Percentiles rank a stretch among this genome's conserved stretches.
Evolutionary conservation across 108 stramenopile species (phyloP).

Genomic region (Cyclotella choctawhatcheeana): DNA sequence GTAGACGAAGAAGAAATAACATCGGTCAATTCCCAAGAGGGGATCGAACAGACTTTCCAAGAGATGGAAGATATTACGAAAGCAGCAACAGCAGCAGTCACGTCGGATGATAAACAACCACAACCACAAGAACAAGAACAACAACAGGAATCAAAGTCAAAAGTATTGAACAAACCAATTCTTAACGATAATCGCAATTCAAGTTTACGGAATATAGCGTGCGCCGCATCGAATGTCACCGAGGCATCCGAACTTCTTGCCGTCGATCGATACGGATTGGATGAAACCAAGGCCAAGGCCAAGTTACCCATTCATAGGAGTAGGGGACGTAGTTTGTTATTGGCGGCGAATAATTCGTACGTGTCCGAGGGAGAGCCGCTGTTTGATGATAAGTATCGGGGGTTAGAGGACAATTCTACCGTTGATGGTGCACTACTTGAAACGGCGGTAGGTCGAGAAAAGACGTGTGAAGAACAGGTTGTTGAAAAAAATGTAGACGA

Average conservation of each 20-base stretch:
- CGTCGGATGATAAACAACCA: no score
- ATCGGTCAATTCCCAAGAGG: no score
- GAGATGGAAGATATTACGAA: no score
- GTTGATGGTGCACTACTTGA: background rate
- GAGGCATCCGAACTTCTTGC: conserved; percentile 1
- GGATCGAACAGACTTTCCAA: no score
- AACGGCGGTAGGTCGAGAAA: background rate
- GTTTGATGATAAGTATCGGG: conserved; percentile 1
- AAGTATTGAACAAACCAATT: background rate
- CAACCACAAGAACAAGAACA: no score
- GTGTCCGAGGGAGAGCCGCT: background rate
- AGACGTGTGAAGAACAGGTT: background rate
- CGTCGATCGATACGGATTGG: conserved; percentile 13
- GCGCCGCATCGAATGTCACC: conserved; percentile 13
- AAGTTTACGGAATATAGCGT: conserved; percentile 11
- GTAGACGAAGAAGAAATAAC: no score
- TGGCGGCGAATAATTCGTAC: background rate
- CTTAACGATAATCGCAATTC: background rate
- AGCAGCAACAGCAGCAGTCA: no score
- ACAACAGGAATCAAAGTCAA: no score
- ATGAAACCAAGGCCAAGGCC: background rate
- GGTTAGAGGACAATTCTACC: background rate
- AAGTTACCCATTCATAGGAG: background rate
- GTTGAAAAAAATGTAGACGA: background rate
- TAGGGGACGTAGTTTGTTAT: background rate